Base-by-base conservation (phyloP, 257 asterid genomes). In the Solanum neorickii region DNA sequence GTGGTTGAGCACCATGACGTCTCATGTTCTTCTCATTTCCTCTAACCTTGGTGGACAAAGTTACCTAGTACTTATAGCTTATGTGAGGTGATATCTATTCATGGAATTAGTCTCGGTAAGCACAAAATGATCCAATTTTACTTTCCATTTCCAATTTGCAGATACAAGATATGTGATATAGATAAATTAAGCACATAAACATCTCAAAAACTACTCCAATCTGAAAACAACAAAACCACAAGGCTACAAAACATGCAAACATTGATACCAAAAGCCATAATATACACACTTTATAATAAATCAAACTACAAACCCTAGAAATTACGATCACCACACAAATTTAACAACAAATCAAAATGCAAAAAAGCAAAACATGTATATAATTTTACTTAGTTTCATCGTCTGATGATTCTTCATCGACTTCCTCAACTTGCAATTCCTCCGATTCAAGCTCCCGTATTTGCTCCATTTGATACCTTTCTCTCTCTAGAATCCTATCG, bases 401-500 rank as follows among this genome's bases (percentile, higher is more conserved):
- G n/a, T 87, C 91, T 7, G 90, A 88, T 13, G 90, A 68, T 74
- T 90, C 92, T 12, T 86, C 92, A 60, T 88, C 93, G 68, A 89
- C 98, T 87, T 94, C 97, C 88, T 96, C 98, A 10, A 95, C 94
- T 92, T 85, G 95, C 87, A 95, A 89, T 87, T 95, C 98, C 92
- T 95, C 98, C 5, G 88, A 86, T 46, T 95, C 98, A 83, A 95
- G 98, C 92, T 90, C 89, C 39, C 90, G 88, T 86, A 95, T 93
- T 86, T 93, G 96, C 91, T 93, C 95, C 86, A 95, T 95, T 91
- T 93, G 98, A 75, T 88, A 88, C 94, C 97, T 92, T 69, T 94
- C 98, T 23, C 86, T 93, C 92, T 92, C 98, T 5, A 93, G 88
- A 86, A 94, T 87, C 56, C 91, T 44, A 29, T 89, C 93, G 82